phyloP scores from a whole-genome alignment of 192 early-diverging fungal species.

The Martensiomyces pterosporus region DNA sequence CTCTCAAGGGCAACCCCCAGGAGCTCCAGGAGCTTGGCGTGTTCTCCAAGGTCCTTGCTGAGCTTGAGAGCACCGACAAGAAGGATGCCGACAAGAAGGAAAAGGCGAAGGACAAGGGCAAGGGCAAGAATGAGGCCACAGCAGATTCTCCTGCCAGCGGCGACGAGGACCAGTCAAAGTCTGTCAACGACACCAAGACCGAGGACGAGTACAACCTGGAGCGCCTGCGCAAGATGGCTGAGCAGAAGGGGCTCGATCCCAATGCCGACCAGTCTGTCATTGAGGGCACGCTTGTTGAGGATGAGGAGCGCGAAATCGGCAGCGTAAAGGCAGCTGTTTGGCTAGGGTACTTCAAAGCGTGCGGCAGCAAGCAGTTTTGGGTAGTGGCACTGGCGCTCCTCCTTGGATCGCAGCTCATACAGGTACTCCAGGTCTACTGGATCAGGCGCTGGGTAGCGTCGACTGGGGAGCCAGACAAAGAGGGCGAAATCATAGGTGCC shows the following conservation, averaged over 20 bases:
- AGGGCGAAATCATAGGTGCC: background rate
- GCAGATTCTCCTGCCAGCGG: conserved; percentile 33
- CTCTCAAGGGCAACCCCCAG: conserved; percentile 51
- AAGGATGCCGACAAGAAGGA: conserved; percentile 15
- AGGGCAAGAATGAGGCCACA: background rate
- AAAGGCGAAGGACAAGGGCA: conserved; percentile 20
- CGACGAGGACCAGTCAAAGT: conserved; percentile 38
- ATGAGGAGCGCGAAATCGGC: conserved; percentile 75
- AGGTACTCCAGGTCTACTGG: conserved; percentile 55
- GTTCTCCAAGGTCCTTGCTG: conserved; percentile 7
- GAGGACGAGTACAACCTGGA: conserved; percentile 16
- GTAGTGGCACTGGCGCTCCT: conserved; percentile 45
- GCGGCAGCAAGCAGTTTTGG: conserved; percentile 59
- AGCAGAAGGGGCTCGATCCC: conserved; percentile 30
- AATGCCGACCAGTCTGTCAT: conserved; percentile 10
- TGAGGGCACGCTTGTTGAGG: conserved; percentile 60
- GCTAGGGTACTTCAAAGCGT: conserved; percentile 60
- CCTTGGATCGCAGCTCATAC: conserved; percentile 29
- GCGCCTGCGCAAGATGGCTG: conserved; percentile 6
- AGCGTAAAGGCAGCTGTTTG: conserved; percentile 67
- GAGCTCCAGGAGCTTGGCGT: conserved; percentile 49
- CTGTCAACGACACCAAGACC: conserved; percentile 8
- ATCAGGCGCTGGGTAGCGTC: conserved; percentile 53
- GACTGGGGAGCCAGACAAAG: background rate
- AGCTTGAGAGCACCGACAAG: conserved; percentile 9